Conservation (phyloP, 768 basidiomycete species). For the Macrocybe gigantea region DNA sequence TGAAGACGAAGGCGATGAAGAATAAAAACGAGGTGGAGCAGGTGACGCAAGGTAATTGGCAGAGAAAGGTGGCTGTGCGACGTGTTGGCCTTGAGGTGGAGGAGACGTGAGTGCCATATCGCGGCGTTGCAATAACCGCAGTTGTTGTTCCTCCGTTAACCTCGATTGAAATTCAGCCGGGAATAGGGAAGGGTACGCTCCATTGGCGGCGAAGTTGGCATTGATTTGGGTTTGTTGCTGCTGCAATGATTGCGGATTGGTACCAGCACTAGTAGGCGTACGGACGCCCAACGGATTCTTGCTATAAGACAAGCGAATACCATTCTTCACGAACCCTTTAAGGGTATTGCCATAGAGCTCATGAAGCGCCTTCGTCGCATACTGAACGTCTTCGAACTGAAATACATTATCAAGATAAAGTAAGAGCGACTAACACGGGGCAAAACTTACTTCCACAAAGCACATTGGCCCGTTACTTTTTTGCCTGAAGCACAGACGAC, state of each 20-base stretch:
- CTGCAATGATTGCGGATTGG: conserved; percentile 32
- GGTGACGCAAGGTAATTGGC: conserved; percentile 35
- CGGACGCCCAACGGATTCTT: conserved; percentile 97
- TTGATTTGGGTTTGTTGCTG: conserved; percentile 34
- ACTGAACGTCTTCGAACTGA: conserved; percentile 86
- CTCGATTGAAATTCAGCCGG: conserved; percentile 12
- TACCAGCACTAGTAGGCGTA: conserved; percentile 60
- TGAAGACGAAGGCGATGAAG: conserved; percentile 19
- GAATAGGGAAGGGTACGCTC: conserved; percentile 7
- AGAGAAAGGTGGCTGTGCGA: conserved; percentile 13
- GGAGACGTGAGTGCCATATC: conserved; percentile 14
- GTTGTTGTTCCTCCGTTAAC: conserved; percentile 14
- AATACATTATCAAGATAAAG: conserved; percentile 8
- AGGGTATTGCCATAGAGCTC: conserved; percentile 91
- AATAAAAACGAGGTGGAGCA: conserved; percentile 39
- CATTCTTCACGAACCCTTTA: conserved; percentile 88
- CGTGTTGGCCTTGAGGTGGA: conserved; percentile 6
- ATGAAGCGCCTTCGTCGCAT: conserved; percentile 81
- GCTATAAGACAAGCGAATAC: conserved; percentile 96
- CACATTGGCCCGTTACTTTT: conserved; percentile 99
- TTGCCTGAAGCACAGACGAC: conserved; percentile 90
- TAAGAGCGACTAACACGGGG: conserved; percentile 1
- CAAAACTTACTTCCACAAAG: conserved; percentile 80
- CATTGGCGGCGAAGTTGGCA: conserved; percentile 6
- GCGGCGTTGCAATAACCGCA: conserved; percentile 13